Evolutionary conservation across 495 filamentous ascomycete species (phyloP).

Genomic region (Talaromyces nanjingensis): DNA sequence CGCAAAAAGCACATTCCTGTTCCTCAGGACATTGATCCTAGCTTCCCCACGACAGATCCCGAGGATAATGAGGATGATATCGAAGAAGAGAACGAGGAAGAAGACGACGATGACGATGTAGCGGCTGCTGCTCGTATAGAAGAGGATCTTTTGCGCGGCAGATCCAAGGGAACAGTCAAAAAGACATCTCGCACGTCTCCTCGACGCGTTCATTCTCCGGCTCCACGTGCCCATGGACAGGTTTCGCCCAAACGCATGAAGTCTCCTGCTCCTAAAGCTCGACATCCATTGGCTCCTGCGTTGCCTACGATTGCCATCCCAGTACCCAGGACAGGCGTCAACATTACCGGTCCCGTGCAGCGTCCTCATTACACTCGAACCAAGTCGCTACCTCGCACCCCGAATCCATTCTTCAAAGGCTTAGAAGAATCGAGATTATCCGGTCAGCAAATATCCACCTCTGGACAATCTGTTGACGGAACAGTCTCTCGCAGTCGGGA

Average conservation of each 20-base stretch:
- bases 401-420: constrained; percentile 57
- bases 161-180: constrained; percentile 17
- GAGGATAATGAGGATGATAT: constrained; percentile 76
- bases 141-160: constrained; percentile 31
- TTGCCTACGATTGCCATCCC: constrained; percentile 23
- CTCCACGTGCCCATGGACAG: constrained; percentile 56
- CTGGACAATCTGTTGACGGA: constrained; percentile 28
- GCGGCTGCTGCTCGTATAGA: constrained; percentile 15
- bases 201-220: constrained; percentile 47
- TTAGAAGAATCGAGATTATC: constrained; percentile 23
- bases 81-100: constrained; percentile 42
- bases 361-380: constrained; percentile 59
- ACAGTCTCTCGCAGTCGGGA: constrained; percentile 36
- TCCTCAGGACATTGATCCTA: constrained; percentile 95
- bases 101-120: constrained; percentile 32
- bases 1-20: constrained; percentile 69
- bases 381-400: constrained; percentile 70
- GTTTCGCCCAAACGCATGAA: constrained; percentile 64
- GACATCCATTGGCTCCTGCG: constrained; percentile 10
- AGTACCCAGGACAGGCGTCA: constrained; percentile 26
- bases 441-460: constrained; percentile 30
- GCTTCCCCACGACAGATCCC: constrained; percentile 87
- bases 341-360: constrained; percentile 55
- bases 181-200: constrained; percentile 31
- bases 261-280: constrained; percentile 47